Evolutionary conservation across 495 filamentous ascomycete genomes (phyloP), one percentile per base, ranked within the genome.

Genomic region (Tuber umbilicatum): DNA sequence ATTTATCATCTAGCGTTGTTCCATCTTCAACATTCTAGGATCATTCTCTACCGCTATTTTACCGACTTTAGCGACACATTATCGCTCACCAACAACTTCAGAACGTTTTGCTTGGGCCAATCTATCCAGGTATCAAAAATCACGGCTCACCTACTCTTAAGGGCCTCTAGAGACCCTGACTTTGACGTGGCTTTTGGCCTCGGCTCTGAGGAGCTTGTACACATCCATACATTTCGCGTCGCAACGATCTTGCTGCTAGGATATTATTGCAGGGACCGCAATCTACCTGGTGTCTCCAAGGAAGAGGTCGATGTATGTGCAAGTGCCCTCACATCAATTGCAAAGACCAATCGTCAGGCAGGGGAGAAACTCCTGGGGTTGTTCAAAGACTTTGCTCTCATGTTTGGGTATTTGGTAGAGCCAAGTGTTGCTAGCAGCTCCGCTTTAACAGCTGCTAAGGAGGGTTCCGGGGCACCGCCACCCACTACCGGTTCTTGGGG

Each of bases 21-120:
- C 45, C 74, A 81, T 43, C 73, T 80, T 17, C 81, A 82, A 42
- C 78, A 82, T 73, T 78, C 78, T 43, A 78, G 81, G n/a, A 73
- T 82, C 73, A 73, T 82, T 47, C 81, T 82, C 43, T 82, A 81
- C 68, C 81, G 81, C 4, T 82, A 74, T 70, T 82, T 82, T 60
- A 81, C 81, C 21, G 81, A 82, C 47, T 79, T 79, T 35, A 72
- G 71, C 12, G 70, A 71, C n/a, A 45, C 72, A 23, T 27, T 67
- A 5, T 45, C 68, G 35, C 77, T 79, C 47, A 43, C 70, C n/a
- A 76, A 67, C 45, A 73, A 70, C 43, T 82, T 82, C 31, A 75
- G 78, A 27, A 82, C 76, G 9, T 82, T 80, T 40, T 82, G 81
- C 41, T 78, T 82, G 23, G 72, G 72, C 2, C 74, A 82, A 37